A percentile compares a stretch with the other conserved stretches of the same genome.
Evolutionary conservation across 2,329 filamentous ascomycete genomes (phyloP).

Genomic region (Phialemoniopsis sp.): DNA sequence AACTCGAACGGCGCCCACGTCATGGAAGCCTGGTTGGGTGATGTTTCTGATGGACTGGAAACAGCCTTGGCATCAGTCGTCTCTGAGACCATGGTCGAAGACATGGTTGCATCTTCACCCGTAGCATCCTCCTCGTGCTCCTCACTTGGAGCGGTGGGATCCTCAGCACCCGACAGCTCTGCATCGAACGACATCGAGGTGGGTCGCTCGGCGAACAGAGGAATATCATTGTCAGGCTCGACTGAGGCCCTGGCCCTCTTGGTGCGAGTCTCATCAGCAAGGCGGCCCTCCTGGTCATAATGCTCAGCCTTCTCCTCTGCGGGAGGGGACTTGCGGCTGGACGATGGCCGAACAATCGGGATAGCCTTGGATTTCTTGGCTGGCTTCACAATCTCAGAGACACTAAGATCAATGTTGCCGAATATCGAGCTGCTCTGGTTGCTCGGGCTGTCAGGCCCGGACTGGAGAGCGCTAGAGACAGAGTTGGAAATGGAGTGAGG

Average conservation of each 20-base stretch:
- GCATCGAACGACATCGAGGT: slow-evolving; percentile 18
- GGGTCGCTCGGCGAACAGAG: slow-evolving; percentile 64
- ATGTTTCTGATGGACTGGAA: slow-evolving; percentile 48
- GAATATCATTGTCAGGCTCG: slow-evolving; percentile 61
- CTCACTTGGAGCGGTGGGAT: slow-evolving; percentile 7
- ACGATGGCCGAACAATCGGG: slow-evolving; percentile 69
- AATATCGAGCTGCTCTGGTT: slow-evolving; percentile 56
- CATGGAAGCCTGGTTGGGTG: slow-evolving; percentile 41
- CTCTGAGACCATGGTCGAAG: slow-evolving; percentile 48
- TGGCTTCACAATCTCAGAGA: slow-evolving; percentile 60
- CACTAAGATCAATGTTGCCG: slow-evolving; percentile 60
- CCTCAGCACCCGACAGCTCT: slow-evolving; percentile 21
- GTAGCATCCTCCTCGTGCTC: slow-evolving; percentile 26
- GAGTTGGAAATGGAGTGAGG: slow-evolving; percentile 49
- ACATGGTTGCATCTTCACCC: slow-evolving; percentile 46
- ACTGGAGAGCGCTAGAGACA: slow-evolving; percentile 37
- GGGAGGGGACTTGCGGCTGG: slow-evolving; percentile 31
- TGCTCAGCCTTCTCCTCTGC: slow-evolving; percentile 15
- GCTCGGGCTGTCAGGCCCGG: slow-evolving; percentile 36
- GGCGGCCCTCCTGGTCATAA: slow-evolving; percentile 57
- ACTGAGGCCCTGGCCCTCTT: slow-evolving; percentile 75
- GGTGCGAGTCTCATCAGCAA: slow-evolving; percentile 62
- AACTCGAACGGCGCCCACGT: slow-evolving; percentile 62
- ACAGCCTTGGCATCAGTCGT: slow-evolving; percentile 50
- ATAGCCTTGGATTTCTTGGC: slow-evolving; percentile 76